Evolutionary conservation across 371 early-diverging fungal species (phyloP).

Genomic region (Choanephora cucurbitarum): DNA sequence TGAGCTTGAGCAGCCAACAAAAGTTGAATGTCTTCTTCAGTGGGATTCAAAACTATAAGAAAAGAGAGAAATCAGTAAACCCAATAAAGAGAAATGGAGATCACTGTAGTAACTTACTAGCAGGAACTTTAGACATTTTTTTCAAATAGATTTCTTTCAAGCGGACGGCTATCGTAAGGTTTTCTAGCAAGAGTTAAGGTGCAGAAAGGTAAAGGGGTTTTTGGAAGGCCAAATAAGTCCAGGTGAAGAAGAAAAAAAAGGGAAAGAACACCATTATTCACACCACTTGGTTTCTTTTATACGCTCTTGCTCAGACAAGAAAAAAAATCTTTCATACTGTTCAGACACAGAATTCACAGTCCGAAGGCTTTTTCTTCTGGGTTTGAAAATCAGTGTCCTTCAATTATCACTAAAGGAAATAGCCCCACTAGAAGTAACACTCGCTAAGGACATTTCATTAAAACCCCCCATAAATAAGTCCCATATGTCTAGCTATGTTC

Average conservation of each 20-base stretch:
- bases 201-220: constrained; percentile 18
- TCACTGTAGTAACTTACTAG: constrained; percentile 14
- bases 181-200: constrained; percentile 35
- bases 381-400: too few species aligned
- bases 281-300: background rate
- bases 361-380: constrained; percentile 1
- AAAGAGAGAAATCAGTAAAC: background rate
- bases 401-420: too few species aligned
- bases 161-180: constrained; percentile 32
- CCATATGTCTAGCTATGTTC: too few species aligned
- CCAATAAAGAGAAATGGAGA: background rate
- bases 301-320: background rate
- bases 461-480: too few species aligned
- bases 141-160: constrained; percentile 12
- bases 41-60: constrained; percentile 56
- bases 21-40: constrained; percentile 89
- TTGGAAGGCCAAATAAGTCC: constrained; percentile 29
- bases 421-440: too few species aligned
- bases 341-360: constrained; percentile 1
- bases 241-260: constrained; percentile 18
- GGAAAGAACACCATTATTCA: background rate
- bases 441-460: too few species aligned
- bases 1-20: constrained; percentile 91
- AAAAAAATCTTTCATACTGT: constrained; percentile 7
- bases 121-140: constrained; percentile 32